Evolutionary conservation across 2,329 filamentous ascomycete species (phyloP), one percentile per base, ranked within the genome.

Genomic region (Dactylonectria estremocensis): DNA sequence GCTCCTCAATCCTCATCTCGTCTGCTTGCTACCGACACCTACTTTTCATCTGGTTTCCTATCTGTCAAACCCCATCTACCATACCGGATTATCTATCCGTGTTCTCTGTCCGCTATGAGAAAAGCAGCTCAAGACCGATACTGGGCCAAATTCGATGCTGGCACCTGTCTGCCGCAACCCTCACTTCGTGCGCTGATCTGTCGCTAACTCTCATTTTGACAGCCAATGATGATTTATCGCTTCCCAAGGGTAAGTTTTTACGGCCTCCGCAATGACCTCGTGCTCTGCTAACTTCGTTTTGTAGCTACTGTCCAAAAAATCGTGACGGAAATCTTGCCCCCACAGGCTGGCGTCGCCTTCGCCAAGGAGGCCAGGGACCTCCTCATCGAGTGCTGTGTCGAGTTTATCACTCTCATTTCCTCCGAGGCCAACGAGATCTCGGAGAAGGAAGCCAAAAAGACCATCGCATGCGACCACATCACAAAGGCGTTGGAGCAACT

Each of bases 401-500:
- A 99, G 82, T 99, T 99, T 82, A 98, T 99, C 81, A 98, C 96
- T 18, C 90, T 99, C 77, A 93, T 99, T 75, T 98, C 95, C n/a
- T 97, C 94, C 54, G 95, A 99, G 84, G 96, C 96, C 69, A 99
- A 99, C 82, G 96, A 99, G 77, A 99, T 99, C 72, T 97, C 95
- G 13, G 96, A 99, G 81, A 97, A 97, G 82, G 96, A 99, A 78
- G 94, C 95, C 56, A 99, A 99, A 86, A 99, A 99, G 88, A 99
- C 96, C 4, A 99, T 99, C 75, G 95, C 95, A 13, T 97, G 94
- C 81, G 96, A 99, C 77, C 96, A 99, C 84, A 97, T 99, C 76
- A 97, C 95, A 78, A 95, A 95, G 78, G 96, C 96, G 1, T 88
- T 99, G 48, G 93, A 95, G 76, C 93, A 97, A 76, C 89, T 99